Base-by-base conservation (phyloP, 495 filamentous ascomycete genomes). In the Talaromyces wortmannii region DNA sequence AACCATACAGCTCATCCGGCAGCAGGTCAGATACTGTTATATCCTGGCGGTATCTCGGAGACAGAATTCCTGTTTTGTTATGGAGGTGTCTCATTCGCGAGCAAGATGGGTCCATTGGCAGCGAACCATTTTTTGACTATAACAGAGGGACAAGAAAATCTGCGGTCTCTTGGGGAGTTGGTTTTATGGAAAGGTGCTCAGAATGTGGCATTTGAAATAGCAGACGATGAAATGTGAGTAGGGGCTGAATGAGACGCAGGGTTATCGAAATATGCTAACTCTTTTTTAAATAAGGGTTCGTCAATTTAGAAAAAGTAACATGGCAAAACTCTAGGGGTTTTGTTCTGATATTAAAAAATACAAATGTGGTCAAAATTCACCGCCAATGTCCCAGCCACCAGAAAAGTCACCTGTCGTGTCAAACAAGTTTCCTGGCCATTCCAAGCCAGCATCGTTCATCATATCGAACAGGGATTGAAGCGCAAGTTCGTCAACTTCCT, bases 111-210 rank as follows among this genome's bases (percentile, higher is more conserved):
- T 0, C 43, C 59, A 4, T 42, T 66, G 16, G 63, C 63, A 0
- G 63, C 55, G 4, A 66, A 63, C 52, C 63, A 66, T 45, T 66
- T 64, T 46, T 59, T 63, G 46, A 66, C 61, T 15, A 56, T 66
- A 30, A 53, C 42, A 36, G 61, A 64, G 17, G 63, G 63, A 7
- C 45, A 42, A 29, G 59, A 66, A 15, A 57, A 66, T 7, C 31
- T 63, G 16, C 56, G 43, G 44, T 53, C 45, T 0, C 45, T 66
- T 11, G 63, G 63, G 2, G 57, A 64, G 18, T 40, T 61, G 45
- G 59, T 61, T 2, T 43, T 63, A 7, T 63, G 61, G 61, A 48
- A 61, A 16, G 57, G 59, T 2, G 61, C 61, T 6, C 57, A 62
- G 48, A 56, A 62, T 40, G 61, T 66, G 43, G 30, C 50, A 40